Base-by-base conservation (phyloP, 2,329 filamentous ascomycete genomes). In the Aspergillus quadrilineatus region DNA sequence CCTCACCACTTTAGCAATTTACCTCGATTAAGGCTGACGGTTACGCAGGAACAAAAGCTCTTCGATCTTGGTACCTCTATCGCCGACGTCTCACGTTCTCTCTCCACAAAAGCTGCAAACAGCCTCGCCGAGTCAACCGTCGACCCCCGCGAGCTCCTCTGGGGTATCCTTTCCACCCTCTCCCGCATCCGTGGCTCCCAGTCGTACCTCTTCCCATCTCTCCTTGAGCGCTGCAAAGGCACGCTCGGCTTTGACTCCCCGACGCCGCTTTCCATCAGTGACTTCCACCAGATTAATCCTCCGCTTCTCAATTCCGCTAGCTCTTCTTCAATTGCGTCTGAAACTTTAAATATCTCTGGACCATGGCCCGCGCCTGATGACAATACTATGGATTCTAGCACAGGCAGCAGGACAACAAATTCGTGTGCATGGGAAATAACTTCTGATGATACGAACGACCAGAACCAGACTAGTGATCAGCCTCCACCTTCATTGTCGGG, bases 111-210 rank as follows among this genome's bases (percentile, higher is more conserved):
- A 54, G 56, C 65, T 32, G 57, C 67, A 6, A 63, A 67, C 41
- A 63, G 63, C 6, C 63, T 72, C 7, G 63, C 69, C n/a, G 67
- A 72, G 39, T 66, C 66, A 5, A 61, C 65, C 4, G 53, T 71
- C 53, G 68, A 73, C 36, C 67, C 69, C 9, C 68, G 68, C 22
- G 67, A 75, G 42, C 65, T 75, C 12, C 66, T 75, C 22, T 74
- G 73, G 70, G 72, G 71, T 6, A 72, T 75, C n/a, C 62, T 75
- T 14, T 69, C 67, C 45, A 72, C 69, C 2, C 64, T 75, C 4
- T 71, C 69, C 22, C 69, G 70, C 17, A 75, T 74, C 44, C 70
- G 72, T n/a, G 72, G 72, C 28, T 73, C 72, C 17, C 68, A 69
- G 14, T 74, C 72, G 0, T 72, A 74, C 55, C 65, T 74, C 15